phyloP scores from a whole-genome alignment of 495 filamentous ascomycete species.

The Penicillium parvum region DNA sequence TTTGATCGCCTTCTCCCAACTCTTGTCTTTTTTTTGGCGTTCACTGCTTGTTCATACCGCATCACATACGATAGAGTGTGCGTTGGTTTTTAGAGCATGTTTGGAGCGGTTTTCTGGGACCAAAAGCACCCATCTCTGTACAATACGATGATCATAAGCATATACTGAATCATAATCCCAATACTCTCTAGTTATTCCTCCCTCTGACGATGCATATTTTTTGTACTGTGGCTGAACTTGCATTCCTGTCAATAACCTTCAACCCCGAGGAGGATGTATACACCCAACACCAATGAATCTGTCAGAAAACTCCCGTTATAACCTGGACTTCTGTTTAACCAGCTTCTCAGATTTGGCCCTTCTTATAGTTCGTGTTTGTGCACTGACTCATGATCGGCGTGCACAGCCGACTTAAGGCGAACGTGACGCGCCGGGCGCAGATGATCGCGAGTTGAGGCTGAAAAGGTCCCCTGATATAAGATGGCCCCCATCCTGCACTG shows the following conservation, averaged over 20 bases:
- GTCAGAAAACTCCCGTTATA: too few species aligned
- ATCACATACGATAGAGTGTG: conserved; percentile 29
- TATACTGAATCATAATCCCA: not conserved
- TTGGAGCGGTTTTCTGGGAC: conserved; percentile 10
- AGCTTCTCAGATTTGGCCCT: too few species aligned
- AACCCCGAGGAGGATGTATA: too few species aligned
- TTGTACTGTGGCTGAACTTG: too few species aligned
- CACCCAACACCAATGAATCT: too few species aligned
- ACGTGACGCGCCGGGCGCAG: conserved; percentile 10
- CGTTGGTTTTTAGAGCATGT: conserved; percentile 12
- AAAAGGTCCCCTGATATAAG: conserved; percentile 13
- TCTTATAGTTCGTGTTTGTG: not conserved
- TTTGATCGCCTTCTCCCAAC: conserved; percentile 13
- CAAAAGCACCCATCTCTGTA: conserved; percentile 14
- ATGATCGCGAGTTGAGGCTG: conserved; percentile 22
- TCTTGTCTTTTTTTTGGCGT: conserved; percentile 17
- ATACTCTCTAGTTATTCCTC: conserved; percentile 27
- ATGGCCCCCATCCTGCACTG: conserved; percentile 3
- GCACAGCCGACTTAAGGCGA: conserved; percentile 11
- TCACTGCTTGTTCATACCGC: conserved; percentile 26
- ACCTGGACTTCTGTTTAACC: too few species aligned
- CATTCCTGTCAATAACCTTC: too few species aligned
- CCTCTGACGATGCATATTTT: not conserved
- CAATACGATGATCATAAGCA: conserved; percentile 8
- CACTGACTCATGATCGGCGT: conserved; percentile 23